Evolutionary conservation across 305 asterid species (phyloP).

Genomic region (Fraxinus sp.): DNA sequence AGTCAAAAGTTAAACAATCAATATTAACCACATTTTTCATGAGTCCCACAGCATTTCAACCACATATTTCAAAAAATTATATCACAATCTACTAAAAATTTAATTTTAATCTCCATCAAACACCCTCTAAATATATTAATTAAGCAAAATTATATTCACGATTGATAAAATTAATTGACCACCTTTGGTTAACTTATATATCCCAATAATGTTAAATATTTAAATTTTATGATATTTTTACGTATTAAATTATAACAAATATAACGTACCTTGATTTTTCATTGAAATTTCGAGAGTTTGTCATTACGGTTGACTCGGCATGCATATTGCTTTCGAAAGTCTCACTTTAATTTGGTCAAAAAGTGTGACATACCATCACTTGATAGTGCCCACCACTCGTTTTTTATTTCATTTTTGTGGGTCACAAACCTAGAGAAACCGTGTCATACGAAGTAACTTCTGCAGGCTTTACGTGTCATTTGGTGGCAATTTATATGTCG

Average conservation of each 20-base stretch:
- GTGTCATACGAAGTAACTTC: slow-evolving; percentile 6
- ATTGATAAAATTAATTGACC: not conserved
- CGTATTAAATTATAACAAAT: not conserved
- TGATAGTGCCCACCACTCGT: slow-evolving; percentile 9
- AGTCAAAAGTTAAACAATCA: no score
- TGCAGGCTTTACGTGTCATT: not conserved
- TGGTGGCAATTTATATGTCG: not conserved
- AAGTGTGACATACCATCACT: slow-evolving; percentile 20
- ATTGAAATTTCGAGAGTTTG: not conserved
- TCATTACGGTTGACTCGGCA: not conserved
- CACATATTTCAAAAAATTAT: no score
- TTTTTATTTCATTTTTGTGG: slow-evolving; percentile 10
- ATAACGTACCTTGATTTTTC: not conserved
- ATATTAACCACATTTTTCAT: no score
- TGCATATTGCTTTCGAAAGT: not conserved
- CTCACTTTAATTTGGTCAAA: not conserved
- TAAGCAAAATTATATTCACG: no score
- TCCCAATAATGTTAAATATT: no score
- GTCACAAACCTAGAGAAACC: slow-evolving; percentile 15
- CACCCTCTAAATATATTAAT: no score
- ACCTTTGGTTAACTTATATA: not conserved
- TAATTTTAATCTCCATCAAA: no score
- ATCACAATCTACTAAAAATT: no score
- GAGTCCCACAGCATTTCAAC: no score
- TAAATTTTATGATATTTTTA: not conserved